phyloP scores from a whole-genome alignment of 2,329 filamentous ascomycete species.

The Colletotrichum australisinense region DNA sequence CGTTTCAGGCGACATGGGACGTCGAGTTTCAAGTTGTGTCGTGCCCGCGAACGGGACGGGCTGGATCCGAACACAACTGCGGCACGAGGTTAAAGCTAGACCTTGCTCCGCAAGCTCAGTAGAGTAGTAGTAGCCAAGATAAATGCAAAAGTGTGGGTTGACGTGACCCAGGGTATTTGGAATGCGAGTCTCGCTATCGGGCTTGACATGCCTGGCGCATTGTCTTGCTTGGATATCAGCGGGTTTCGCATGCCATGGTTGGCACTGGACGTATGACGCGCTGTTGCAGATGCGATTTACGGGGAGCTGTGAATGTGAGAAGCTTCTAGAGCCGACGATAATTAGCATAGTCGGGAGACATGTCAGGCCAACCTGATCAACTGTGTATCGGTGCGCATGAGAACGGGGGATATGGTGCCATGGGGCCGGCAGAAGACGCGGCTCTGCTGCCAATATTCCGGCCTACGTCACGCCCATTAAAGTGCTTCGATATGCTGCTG shows the following conservation, averaged over 20 bases:
- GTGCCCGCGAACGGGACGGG: constrained; percentile 41
- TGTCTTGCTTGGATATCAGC: not conserved
- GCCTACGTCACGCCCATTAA: constrained; percentile 6
- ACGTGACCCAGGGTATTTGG: constrained; percentile 12
- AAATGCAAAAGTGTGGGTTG: not conserved
- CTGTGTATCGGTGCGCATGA: constrained; percentile 4
- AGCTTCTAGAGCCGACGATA: constrained; percentile 3
- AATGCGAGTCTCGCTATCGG: constrained; percentile 16
- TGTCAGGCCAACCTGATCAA: not conserved
- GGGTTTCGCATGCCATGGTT: not conserved
- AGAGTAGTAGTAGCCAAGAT: not conserved
- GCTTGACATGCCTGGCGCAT: not conserved
- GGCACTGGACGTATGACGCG: constrained; percentile 4
- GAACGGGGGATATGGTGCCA: constrained; percentile 4
- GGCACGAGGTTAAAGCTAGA: constrained; percentile 35
- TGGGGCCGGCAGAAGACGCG: constrained; percentile 1
- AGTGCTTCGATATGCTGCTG: not conserved
- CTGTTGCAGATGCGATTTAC: not conserved
- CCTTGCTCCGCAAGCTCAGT: not conserved
- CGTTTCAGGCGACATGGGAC: constrained; percentile 40
- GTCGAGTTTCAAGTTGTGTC: constrained; percentile 41
- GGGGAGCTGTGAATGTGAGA: not conserved
- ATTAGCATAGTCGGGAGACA: not conserved
- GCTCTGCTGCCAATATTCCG: not conserved
- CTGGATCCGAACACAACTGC: constrained; percentile 36